These are phyloP conservation scores for Schizophyllum commune DNA, from an alignment of 1,284 basidiomycete genomes.

Conservation along the genomic window DNA sequence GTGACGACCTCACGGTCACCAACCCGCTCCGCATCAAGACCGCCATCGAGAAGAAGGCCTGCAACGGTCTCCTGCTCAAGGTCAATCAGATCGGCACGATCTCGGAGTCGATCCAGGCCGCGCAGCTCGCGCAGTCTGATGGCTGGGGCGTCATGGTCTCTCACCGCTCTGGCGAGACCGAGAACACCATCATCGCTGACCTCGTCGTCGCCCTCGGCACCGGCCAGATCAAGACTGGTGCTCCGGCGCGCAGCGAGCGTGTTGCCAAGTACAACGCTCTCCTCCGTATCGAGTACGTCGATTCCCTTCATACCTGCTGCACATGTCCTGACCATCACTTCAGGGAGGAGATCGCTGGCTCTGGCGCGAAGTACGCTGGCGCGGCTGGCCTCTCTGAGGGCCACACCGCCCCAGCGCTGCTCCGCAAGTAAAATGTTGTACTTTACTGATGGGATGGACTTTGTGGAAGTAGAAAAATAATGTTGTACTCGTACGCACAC, in stretches of 20 bases:
- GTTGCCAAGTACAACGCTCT: constrained; percentile 91
- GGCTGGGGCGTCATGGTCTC: constrained; percentile 99
- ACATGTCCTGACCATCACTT: constrained; percentile 11
- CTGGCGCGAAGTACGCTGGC: constrained; percentile 67
- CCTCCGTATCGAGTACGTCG: constrained; percentile 80
- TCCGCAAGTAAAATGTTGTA: constrained; percentile 46
- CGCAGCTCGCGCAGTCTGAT: constrained; percentile 93
- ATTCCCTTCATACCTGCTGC: not conserved
- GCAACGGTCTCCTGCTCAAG: constrained; percentile 98
- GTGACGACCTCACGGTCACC: constrained; percentile 98
- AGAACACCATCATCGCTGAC: constrained; percentile 96
- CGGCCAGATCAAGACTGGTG: constrained; percentile 99
- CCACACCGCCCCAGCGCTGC: constrained; percentile 61
- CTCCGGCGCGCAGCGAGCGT: constrained; percentile 89
- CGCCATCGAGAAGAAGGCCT: constrained; percentile 99
- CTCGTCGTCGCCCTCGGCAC: constrained; percentile 90
- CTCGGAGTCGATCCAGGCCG: constrained; percentile 96
- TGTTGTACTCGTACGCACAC: not conserved
- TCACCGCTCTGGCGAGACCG: constrained; percentile 96
- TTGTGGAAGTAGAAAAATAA: not conserved
- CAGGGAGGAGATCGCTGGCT: constrained; percentile 71
- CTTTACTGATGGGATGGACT: constrained; percentile 1
- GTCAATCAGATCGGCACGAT: constrained; percentile 99
- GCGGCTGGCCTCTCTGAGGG: constrained; percentile 78
- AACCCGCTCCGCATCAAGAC: constrained; percentile 98